Percentiles rank a stretch among this genome's conserved stretches.
Evolutionary conservation across 1,284 basidiomycete species (phyloP).

Genomic region (Anthracocystis panici-leucophaei): DNA sequence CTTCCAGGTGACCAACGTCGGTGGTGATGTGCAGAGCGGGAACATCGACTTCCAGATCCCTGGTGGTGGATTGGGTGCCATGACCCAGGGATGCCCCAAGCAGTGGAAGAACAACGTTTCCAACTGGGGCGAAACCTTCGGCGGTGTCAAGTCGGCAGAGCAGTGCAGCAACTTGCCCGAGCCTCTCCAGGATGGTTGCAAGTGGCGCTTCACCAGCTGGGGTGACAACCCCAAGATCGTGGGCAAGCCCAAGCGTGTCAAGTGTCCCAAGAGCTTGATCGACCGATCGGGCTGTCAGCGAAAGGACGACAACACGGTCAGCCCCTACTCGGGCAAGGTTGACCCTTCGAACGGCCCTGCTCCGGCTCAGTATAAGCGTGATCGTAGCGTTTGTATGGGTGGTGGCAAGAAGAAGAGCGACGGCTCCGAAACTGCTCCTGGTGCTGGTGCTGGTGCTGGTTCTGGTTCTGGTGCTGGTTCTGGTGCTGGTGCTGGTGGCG

Average conservation of each 20-base stretch:
- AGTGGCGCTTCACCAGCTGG: conserved; percentile 38
- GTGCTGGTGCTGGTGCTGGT: not conserved
- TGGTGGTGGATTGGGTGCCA: conserved; percentile 47
- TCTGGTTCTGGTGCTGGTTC: not conserved
- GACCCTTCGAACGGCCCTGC: conserved; percentile 12
- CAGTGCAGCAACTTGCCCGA: conserved; percentile 27
- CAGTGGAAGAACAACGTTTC: conserved; percentile 23
- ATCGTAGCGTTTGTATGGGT: conserved; percentile 37
- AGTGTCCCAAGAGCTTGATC: conserved; percentile 42
- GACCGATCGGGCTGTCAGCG: conserved; percentile 49
- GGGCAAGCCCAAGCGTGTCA: conserved; percentile 28
- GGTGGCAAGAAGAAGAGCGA: conserved; percentile 16
- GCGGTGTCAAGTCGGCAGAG: conserved; percentile 16
- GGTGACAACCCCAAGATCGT: conserved; percentile 36
- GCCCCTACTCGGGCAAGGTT: conserved; percentile 25
- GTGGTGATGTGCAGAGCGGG: conserved; percentile 31
- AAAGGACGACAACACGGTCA: conserved; percentile 35
- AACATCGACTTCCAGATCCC: conserved; percentile 48
- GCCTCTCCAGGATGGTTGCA: conserved; percentile 32
- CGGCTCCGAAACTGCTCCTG: not conserved
- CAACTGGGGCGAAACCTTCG: conserved; percentile 28
- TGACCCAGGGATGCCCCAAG: conserved; percentile 30
- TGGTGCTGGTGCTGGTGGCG: not conserved
- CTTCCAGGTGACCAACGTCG: conserved; percentile 44
- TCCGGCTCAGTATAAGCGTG: conserved; percentile 30